A percentile compares a stretch with the other conserved stretches of the same genome.
Conservation (phyloP, 441 rosid genomes). For the Omphalea diandra region DNA sequence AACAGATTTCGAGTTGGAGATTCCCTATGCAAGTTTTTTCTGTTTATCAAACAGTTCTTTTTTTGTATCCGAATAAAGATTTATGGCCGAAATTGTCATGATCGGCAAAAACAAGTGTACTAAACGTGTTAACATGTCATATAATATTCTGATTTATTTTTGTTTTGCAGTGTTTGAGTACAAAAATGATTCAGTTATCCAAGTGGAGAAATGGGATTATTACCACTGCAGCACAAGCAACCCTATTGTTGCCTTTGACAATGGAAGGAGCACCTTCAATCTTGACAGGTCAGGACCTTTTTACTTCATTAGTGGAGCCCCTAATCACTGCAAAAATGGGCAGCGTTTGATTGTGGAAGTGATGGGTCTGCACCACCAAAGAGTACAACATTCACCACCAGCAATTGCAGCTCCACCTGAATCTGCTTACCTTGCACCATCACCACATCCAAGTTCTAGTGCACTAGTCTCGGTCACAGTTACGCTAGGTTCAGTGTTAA, state of each 20-base stretch:
- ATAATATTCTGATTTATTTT: not conserved
- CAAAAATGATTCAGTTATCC: conserved; percentile 70
- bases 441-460: conserved; percentile 42
- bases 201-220: conserved; percentile 82
- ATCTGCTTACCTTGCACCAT: conserved; percentile 25
- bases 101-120: not conserved
- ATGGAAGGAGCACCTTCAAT: conserved; percentile 55
- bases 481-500: conserved; percentile 13
- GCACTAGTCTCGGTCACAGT: conserved; percentile 17
- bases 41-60: not conserved
- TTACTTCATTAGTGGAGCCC: conserved; percentile 71
- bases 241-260: conserved; percentile 47
- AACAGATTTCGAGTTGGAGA: conserved; percentile 80
- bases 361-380: conserved; percentile 54
- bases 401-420: conserved; percentile 46
- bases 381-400: conserved; percentile 38
- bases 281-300: conserved; percentile 75
- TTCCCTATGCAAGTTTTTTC: conserved; percentile 56
- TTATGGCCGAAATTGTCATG: not conserved
- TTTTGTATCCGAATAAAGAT: not conserved
- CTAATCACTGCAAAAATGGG: conserved; percentile 60
- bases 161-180: conserved; percentile 59
- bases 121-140: not conserved
- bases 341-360: conserved; percentile 75
- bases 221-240: conserved; percentile 69